Evolutionary conservation across 2,329 filamentous ascomycete genomes (phyloP).

Genomic region (Ceratocystis eucalypticola): DNA sequence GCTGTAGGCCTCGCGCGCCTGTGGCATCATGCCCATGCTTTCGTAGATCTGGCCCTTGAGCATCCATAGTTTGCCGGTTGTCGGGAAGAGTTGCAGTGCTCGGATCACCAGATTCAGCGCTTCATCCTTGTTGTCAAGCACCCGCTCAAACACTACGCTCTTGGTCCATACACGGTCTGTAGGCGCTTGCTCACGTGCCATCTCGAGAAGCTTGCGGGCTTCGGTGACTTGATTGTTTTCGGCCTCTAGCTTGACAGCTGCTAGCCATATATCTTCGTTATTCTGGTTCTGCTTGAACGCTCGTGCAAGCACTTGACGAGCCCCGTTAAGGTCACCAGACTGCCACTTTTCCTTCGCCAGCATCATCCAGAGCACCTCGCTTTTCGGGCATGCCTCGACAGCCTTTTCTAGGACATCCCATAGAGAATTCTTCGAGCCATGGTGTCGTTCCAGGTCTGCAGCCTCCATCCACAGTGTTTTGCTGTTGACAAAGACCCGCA

Average conservation of each 20-base stretch:
- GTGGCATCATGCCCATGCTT: constrained; percentile 59
- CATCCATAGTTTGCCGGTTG: constrained; percentile 86
- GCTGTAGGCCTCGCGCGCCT: constrained; percentile 80
- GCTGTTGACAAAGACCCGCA: constrained; percentile 79
- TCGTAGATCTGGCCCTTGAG: constrained; percentile 98
- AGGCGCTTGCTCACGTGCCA: constrained; percentile 74
- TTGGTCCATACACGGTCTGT: constrained; percentile 98
- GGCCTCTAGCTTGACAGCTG: constrained; percentile 89
- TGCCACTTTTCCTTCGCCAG: constrained; percentile 92
- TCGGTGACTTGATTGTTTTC: constrained; percentile 73
- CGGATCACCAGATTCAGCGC: constrained; percentile 80
- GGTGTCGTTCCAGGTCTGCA: constrained; percentile 78
- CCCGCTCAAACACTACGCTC: constrained; percentile 82
- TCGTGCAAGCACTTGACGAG: constrained; percentile 68
- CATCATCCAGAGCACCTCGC: constrained; percentile 89
- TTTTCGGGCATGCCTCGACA: constrained; percentile 82
- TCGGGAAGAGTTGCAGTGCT: constrained; percentile 74
- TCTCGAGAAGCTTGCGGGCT: constrained; percentile 66
- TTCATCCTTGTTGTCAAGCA: constrained; percentile 62
- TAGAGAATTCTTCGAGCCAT: constrained; percentile 70
- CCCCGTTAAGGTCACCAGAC: constrained; percentile 73
- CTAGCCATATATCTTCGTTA: constrained; percentile 96
- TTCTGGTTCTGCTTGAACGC: constrained; percentile 93
- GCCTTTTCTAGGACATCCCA: constrained; percentile 83
- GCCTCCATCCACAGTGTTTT: constrained; percentile 82